Conservation (phyloP, 1,284 basidiomycete species). For the Austroboletus novae-zelandiae region DNA sequence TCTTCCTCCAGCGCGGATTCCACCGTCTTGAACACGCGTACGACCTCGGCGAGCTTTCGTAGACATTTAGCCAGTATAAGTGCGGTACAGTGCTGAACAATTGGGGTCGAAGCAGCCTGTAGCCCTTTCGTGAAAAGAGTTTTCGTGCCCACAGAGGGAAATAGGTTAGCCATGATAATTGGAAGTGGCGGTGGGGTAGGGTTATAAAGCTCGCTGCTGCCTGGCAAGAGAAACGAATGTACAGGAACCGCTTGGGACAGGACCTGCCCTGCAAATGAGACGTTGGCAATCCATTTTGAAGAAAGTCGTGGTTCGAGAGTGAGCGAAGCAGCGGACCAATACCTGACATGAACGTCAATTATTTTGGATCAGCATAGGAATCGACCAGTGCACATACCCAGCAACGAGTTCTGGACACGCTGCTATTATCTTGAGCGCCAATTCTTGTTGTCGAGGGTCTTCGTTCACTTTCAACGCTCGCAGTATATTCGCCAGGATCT, state of each 20-base stretch:
- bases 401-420: slow-evolving; percentile 87
- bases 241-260: slow-evolving; percentile 74
- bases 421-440: slow-evolving; percentile 73
- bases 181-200: slow-evolving; percentile 71
- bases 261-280: slow-evolving; percentile 76
- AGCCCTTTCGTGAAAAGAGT: slow-evolving; percentile 77
- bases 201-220: slow-evolving; percentile 42
- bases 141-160: slow-evolving; percentile 72
- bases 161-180: slow-evolving; percentile 69
- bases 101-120: slow-evolving; percentile 52
- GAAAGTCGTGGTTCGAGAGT: slow-evolving; percentile 86
- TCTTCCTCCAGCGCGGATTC: slow-evolving; percentile 61
- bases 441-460: slow-evolving; percentile 82
- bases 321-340: slow-evolving; percentile 73
- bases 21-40: slow-evolving; percentile 49
- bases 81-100: slow-evolving; percentile 84
- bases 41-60: slow-evolving; percentile 62
- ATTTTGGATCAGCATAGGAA: background rate
- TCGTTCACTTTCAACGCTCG: slow-evolving; percentile 78
- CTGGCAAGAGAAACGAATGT: slow-evolving; percentile 56
- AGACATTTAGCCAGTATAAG: slow-evolving; percentile 72
- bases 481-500: slow-evolving; percentile 77
- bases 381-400: slow-evolving; percentile 46
- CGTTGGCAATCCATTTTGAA: slow-evolving; percentile 87
- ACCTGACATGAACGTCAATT: slow-evolving; percentile 42